A percentile compares a stretch with the other conserved stretches of the same genome.
phyloP scores from a whole-genome alignment of 768 basidiomycete species.

The Mycena leptocephala region DNA sequence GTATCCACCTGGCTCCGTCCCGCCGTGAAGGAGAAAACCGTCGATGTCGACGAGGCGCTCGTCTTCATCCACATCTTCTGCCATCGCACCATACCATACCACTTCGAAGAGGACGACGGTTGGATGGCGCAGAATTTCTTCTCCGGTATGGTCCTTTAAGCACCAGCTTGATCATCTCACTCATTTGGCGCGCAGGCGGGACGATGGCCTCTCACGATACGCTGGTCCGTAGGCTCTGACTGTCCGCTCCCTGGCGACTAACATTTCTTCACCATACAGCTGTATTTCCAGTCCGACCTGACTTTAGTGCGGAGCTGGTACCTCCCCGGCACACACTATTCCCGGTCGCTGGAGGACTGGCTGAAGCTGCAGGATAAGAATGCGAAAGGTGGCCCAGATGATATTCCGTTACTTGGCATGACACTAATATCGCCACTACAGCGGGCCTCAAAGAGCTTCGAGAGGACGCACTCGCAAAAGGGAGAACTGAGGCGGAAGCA shows the following conservation, averaged over 20 bases:
- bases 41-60: slow-evolving; percentile 59
- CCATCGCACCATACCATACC: slow-evolving; percentile 74
- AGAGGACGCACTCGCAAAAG: slow-evolving; percentile 64
- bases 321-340: slow-evolving; percentile 76
- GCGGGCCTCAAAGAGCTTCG: slow-evolving; percentile 66
- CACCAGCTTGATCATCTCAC: neutral
- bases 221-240: slow-evolving; percentile 53
- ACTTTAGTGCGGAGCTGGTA: slow-evolving; percentile 74
- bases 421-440: slow-evolving; percentile 16
- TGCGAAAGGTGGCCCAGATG: slow-evolving; percentile 49
- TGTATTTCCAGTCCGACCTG: slow-evolving; percentile 78
- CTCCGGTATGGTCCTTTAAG: slow-evolving; percentile 56
- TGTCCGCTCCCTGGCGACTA: neutral
- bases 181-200: slow-evolving; percentile 63
- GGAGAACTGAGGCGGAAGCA: slow-evolving; percentile 64
- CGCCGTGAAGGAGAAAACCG: slow-evolving; percentile 32
- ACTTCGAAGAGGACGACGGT: slow-evolving; percentile 78
- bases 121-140: slow-evolving; percentile 88
- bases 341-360: slow-evolving; percentile 78
- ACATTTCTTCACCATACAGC: slow-evolving; percentile 44
- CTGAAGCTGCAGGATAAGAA: slow-evolving; percentile 71
- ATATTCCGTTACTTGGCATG: neutral
- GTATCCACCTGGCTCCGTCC: slow-evolving; percentile 77
- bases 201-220: slow-evolving; percentile 82
- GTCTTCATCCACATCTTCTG: slow-evolving; percentile 84